Conservation (phyloP, 2,329 filamentous ascomycete species). For the Curvularia spicifera region DNA sequence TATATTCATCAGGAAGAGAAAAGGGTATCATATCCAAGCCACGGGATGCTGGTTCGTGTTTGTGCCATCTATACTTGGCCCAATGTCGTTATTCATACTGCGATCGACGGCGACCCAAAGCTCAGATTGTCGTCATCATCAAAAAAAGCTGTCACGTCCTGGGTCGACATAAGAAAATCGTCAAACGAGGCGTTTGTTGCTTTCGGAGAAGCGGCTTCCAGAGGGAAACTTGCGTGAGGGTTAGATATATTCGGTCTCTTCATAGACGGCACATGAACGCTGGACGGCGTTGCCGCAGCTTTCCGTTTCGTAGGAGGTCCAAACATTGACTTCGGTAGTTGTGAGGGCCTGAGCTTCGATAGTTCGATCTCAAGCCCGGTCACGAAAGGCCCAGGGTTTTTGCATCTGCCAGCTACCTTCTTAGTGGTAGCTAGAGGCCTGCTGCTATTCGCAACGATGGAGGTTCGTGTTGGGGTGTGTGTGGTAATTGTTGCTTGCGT, state of each 20-base stretch:
- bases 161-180: constrained; percentile 36
- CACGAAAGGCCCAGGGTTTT: constrained; percentile 12
- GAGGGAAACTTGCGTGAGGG: background rate
- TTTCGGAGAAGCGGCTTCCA: background rate
- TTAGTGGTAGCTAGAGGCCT: background rate
- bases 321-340: constrained; percentile 9
- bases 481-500: background rate
- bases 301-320: constrained; percentile 2
- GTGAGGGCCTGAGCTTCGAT: constrained; percentile 13
- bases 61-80: background rate
- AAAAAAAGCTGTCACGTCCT: constrained; percentile 37
- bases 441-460: constrained; percentile 1
- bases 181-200: constrained; percentile 6
- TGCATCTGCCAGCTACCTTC: constrained; percentile 15
- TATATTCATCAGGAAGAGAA: background rate
- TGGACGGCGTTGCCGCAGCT: background rate
- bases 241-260: constrained; percentile 2
- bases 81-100: constrained; percentile 17
- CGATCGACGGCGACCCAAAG: constrained; percentile 32
- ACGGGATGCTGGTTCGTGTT: background rate
- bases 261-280: background rate
- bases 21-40: constrained; percentile 11
- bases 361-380: constrained; percentile 9
- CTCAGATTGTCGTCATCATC: constrained; percentile 31
- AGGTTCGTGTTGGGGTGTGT: background rate